phyloP scores from a whole-genome alignment of 441 rosid genomes.

The Corymbia citriodora region DNA sequence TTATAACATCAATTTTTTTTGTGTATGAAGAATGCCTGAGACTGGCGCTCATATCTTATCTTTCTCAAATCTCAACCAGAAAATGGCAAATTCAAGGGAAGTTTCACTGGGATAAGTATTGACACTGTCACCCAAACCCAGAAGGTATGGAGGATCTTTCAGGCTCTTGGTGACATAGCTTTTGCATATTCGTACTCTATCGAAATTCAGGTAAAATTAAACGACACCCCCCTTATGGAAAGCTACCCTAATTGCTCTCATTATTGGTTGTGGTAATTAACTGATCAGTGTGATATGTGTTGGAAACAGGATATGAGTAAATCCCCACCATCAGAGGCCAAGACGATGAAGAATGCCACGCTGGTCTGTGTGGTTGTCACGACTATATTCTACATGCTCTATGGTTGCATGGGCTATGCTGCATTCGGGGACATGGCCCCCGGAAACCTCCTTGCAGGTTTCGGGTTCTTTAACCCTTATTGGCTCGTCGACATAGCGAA shows the following conservation, averaged over 20 bases:
- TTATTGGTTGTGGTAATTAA: too few species aligned
- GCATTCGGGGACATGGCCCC: conserved; percentile 5
- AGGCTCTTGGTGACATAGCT: neutral
- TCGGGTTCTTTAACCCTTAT: conserved; percentile 8
- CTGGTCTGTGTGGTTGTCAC: neutral
- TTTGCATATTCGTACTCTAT: neutral
- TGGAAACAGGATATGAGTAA: neutral
- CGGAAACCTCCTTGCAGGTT: conserved; percentile 1
- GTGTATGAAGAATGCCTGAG: neutral
- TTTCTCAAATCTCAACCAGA: neutral
- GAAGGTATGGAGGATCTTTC: neutral
- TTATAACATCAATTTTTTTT: too few species aligned
- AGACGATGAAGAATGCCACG: conserved; percentile 6
- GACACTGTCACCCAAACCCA: neutral
- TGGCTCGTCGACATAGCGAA: conserved; percentile 10
- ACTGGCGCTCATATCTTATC: neutral
- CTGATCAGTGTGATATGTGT: neutral
- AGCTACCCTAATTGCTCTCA: neutral
- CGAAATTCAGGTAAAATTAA: neutral
- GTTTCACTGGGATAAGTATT: neutral
- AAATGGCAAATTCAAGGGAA: neutral
- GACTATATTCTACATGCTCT: neutral
- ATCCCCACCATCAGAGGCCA: neutral
- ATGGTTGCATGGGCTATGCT: conserved; percentile 3
- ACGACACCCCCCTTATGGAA: neutral